Conservation (phyloP, 306 rosid genomes). For the Gillenia trifoliata region DNA sequence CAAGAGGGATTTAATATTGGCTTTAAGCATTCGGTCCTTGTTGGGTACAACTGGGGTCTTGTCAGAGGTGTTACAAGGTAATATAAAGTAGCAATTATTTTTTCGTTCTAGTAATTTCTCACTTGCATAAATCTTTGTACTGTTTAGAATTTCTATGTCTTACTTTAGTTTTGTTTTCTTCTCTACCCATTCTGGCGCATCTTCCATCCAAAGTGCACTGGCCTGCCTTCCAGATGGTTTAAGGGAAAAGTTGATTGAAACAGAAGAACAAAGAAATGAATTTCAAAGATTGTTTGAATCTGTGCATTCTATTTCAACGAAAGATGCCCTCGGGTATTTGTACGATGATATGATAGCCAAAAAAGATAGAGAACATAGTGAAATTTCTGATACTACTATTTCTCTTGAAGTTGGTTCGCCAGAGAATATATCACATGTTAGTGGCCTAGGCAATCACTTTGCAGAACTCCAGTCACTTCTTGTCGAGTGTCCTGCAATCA, state of each 20-base stretch:
- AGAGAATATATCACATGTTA: constrained; percentile 27
- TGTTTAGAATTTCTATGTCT: background rate
- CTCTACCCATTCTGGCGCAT: constrained; percentile 7
- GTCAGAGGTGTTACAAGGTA: constrained; percentile 88
- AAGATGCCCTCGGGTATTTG: constrained; percentile 54
- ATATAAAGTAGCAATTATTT: background rate
- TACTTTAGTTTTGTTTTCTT: constrained; percentile 11
- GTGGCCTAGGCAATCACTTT: constrained; percentile 31
- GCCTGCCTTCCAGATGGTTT: constrained; percentile 61
- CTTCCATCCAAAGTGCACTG: constrained; percentile 42
- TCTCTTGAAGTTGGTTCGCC: constrained; percentile 12
- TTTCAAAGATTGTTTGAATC: constrained; percentile 59
- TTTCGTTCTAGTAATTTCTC: background rate
- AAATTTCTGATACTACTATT: constrained; percentile 20
- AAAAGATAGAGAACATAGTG: constrained; percentile 25
- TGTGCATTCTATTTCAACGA: constrained; percentile 54
- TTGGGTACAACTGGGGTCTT: constrained; percentile 68
- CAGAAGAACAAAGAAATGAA: constrained; percentile 42
- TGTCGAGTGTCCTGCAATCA: constrained; percentile 39
- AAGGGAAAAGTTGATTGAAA: constrained; percentile 53
- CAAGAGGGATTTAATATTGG: constrained; percentile 87
- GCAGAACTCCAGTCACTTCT: constrained; percentile 51
- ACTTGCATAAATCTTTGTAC: background rate
- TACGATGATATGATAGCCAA: constrained; percentile 38
- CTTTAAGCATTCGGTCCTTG: constrained; percentile 59